These are phyloP conservation scores for Globisporangium splendens DNA, from an alignment of 352 stramenopile species.

Conservation along the genomic window DNA sequence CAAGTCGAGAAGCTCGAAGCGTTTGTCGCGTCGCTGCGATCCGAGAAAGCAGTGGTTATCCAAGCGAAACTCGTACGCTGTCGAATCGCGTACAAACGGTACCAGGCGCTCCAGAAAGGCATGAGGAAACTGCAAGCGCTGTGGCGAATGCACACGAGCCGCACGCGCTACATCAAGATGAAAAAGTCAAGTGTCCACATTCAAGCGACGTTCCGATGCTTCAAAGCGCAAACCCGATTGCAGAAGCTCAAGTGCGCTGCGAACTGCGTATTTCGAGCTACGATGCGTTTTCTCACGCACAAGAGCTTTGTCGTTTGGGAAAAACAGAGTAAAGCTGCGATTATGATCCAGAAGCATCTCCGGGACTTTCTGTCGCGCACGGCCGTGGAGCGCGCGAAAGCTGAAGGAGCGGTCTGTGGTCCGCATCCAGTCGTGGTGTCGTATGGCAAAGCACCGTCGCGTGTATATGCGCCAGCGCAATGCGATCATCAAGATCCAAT, in stretches of 20 bases:
- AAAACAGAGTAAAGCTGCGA: conserved; percentile 29
- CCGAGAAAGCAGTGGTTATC: conserved; percentile 42
- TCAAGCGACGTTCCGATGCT: conserved; percentile 34
- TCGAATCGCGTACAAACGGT: conserved; percentile 34
- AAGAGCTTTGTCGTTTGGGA: conserved; percentile 32
- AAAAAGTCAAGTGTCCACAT: conserved; percentile 18
- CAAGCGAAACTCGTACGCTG: conserved; percentile 52
- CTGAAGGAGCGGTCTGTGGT: conserved; percentile 34
- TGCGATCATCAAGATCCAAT: conserved; percentile 44
- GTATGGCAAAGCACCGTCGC: conserved; percentile 36
- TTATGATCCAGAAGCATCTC: conserved; percentile 38
- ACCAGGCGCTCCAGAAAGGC: conserved; percentile 30
- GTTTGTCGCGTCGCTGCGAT: conserved; percentile 32
- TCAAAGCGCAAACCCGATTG: conserved; percentile 24
- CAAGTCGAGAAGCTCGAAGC: conserved; percentile 72
- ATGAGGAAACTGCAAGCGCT: conserved; percentile 42
- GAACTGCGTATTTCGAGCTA: conserved; percentile 27
- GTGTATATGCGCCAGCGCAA: conserved; percentile 23
- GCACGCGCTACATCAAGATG: conserved; percentile 9
- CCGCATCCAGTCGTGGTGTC: conserved; percentile 53
- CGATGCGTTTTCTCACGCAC: conserved; percentile 42
- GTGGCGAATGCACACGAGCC: conserved; percentile 41
- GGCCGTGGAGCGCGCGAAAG: conserved; percentile 58
- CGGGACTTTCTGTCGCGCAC: conserved; percentile 62
- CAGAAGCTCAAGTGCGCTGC: conserved; percentile 28